Base-by-base conservation (phyloP, 768 basidiomycete species). In the Lactarius akahatsu region DNA sequence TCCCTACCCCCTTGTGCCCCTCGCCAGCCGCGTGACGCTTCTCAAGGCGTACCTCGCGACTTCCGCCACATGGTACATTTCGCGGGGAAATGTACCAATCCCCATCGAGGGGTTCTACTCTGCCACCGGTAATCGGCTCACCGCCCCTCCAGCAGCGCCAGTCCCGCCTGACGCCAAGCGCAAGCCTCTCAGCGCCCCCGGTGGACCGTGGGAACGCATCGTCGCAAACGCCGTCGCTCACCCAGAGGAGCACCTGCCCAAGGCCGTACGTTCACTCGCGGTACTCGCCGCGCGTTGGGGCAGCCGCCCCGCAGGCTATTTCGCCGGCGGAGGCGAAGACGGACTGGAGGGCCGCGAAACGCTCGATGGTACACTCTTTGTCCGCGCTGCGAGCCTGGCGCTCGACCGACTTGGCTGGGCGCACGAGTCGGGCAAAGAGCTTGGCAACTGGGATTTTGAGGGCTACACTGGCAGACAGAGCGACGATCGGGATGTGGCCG, bases 351-450 rank as follows among this genome's bases (percentile, higher is more conserved):
- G 82, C n/a, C 80, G 79, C 7, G 83, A 84, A 61, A 72, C 77
- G 40, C 70, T 85, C 13, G 89, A 90, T 72, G 89, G 89, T 10
- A 83, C 82, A 20, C 70, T 91, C 57, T 91, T 91, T 72, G 69
- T 87, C 43, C 78, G 87, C 55, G 77, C 78, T 0, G 88, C 86
- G 5, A 80, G 81, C 64, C 69, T 87, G 72, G 84, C 84, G 4
- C 77, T 79, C 28, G 77, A 80, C 30, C 58, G 62, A 30, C 63
- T 70, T 1, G 70, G 70, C 3, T 69, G 69, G 68, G 70, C 67
- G 1, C 43, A 69, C 15, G 70, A 70, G 26, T 63, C 62, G 16
- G 70, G 68, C 1, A 45, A 59, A 30, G 28, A 32, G 18, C 66
- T 59, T 5, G 47, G 58, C 30, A 4, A 20, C 3, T 71, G 67